phyloP scores from a whole-genome alignment of 192 early-diverging fungal genomes.

The Coemansia sp. region DNA sequence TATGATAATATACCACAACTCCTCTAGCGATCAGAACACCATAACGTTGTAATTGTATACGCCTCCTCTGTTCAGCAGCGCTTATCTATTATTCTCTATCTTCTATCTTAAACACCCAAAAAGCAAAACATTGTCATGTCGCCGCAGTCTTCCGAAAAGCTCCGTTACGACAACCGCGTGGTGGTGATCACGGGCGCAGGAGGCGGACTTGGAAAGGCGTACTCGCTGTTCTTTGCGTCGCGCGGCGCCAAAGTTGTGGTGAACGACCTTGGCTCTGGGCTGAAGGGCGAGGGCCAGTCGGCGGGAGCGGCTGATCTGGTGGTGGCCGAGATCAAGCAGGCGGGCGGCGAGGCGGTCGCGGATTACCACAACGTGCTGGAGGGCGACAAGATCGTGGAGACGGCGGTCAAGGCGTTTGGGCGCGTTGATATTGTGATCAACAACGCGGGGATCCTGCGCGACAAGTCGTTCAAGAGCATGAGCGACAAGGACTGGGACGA shows the following conservation, averaged over 20 bases:
- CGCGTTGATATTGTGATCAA: constrained; percentile 95
- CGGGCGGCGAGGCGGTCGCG: constrained; percentile 91
- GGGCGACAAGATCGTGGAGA: constrained; percentile 97
- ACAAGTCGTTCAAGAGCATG: constrained; percentile 96
- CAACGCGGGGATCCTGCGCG: constrained; percentile 98
- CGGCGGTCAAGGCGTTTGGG: constrained; percentile 93
- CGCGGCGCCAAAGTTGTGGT: constrained; percentile 94
- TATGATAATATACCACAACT: no score
- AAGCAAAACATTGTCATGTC: background rate
- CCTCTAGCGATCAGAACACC: no score
- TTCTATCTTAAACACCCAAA: no score
- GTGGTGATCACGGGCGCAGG: constrained; percentile 96
- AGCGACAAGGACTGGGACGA: constrained; percentile 98
- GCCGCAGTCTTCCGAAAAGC: constrained; percentile 14
- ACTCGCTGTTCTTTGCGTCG: constrained; percentile 87
- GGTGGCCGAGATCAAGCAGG: constrained; percentile 85
- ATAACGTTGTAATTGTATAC: background rate
- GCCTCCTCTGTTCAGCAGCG: no score
- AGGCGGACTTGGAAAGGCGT: constrained; percentile 86
- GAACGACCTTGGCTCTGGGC: constrained; percentile 88
- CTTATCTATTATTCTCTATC: no score
- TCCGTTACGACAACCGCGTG: constrained; percentile 80
- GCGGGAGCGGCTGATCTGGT: constrained; percentile 88
- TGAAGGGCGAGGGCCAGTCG: constrained; percentile 74
- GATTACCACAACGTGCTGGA: constrained; percentile 96